Base-by-base conservation (phyloP, 179 eudicot species). In the Amaranthus tricolor region DNA sequence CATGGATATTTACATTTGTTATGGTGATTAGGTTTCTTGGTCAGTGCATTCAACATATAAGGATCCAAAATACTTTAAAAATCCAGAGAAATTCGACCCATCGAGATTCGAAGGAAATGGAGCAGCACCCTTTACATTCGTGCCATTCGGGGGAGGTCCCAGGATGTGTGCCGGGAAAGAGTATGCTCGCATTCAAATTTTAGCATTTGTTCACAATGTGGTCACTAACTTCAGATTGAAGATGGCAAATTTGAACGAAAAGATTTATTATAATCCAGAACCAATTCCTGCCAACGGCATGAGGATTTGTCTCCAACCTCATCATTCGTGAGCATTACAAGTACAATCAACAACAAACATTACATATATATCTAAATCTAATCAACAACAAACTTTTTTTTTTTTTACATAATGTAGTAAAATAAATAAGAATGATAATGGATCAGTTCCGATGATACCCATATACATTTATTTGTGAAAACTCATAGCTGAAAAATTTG, bases 171-270 rank as follows among this genome's bases (percentile, higher is more conserved):
- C 1, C 1, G 66, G 66, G 17, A 62, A 62, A 14, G 50, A 62
- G 66, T 62, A 62, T 43, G 66, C 66, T 62, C 66, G 66, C 6
- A 62, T 62, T 62, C 17, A 62, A 43, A 62, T 62, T 14, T 48
- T 62, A 8, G 66, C 17, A 5, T 62, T 40, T 62, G 10, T 62
- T n/a, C 66, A 62, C 17, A 62, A 62, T 43, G 66, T 62, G 48
- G 49, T 62, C 17, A 62, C 66, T 5, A 14, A 9, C 1, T 62
- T 62, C 17, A 62, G 11, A 15, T 14, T 62, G 10, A 40, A 43
- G 19, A 62, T 31, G 19, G 66, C 19, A 8, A 62, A 62, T 62
- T 48, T 48, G 7, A 5, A 62, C 7, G 66, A 62, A 9, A 62
- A 14, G 19, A 11, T 62, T 40, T n/a, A 14, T 15, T 43, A 62